A percentile compares a stretch with the other conserved stretches of the same genome.
These are phyloP conservation scores for Rhizopus delemar DNA, from an alignment of 371 early-diverging fungal genomes.

Conservation along the genomic window DNA sequence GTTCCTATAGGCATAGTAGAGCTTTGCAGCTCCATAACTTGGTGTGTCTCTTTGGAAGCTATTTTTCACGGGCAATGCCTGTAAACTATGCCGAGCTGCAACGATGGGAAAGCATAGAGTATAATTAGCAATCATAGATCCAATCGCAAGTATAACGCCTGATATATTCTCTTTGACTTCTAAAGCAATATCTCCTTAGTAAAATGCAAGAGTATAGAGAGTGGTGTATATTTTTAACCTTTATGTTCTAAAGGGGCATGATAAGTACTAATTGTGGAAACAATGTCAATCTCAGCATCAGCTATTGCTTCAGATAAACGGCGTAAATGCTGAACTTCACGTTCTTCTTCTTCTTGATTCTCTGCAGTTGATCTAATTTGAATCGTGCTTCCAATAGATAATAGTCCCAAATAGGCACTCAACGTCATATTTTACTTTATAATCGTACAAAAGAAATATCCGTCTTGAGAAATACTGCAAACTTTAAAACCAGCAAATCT, in stretches of 20 bases:
- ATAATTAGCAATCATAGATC: slow-evolving; percentile 60
- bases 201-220: not conserved
- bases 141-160: slow-evolving; percentile 53
- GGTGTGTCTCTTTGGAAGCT: slow-evolving; percentile 44
- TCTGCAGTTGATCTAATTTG: slow-evolving; percentile 22
- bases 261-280: slow-evolving; percentile 34
- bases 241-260: slow-evolving; percentile 32
- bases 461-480: no score
- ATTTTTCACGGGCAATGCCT: slow-evolving; percentile 29
- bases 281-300: slow-evolving; percentile 33
- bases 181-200: slow-evolving; percentile 9
- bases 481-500: no score
- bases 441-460: slow-evolving; percentile 3
- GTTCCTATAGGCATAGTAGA: slow-evolving; percentile 31
- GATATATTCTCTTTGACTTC: slow-evolving; percentile 55
- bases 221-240: slow-evolving; percentile 23
- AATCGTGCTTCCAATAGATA: slow-evolving; percentile 39
- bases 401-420: slow-evolving; percentile 38
- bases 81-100: slow-evolving; percentile 54
- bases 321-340: slow-evolving; percentile 19
- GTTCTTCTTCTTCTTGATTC: slow-evolving; percentile 28
- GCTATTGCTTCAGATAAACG: slow-evolving; percentile 26
- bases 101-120: slow-evolving; percentile 61
- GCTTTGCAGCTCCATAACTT: slow-evolving; percentile 33
- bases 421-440: slow-evolving; percentile 29